phyloP scores from a whole-genome alignment of 1,284 basidiomycete species.

The Fistulinella staudtii region DNA sequence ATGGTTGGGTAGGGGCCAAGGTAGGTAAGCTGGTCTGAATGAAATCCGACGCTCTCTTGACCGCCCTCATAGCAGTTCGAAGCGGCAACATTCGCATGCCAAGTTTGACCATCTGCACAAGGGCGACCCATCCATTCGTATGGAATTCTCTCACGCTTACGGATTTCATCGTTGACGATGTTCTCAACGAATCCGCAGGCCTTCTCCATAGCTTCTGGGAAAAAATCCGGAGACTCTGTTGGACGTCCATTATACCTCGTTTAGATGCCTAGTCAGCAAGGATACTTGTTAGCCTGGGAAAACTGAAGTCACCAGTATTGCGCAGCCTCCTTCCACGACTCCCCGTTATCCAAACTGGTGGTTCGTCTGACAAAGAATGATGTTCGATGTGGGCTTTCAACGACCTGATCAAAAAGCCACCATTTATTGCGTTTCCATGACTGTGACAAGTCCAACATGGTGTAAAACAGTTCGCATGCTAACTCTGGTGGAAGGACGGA shows the following conservation, averaged over 20 bases:
- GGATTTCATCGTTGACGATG: conserved; percentile 73
- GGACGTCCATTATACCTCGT: conserved; percentile 80
- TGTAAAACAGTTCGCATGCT: conserved; percentile 67
- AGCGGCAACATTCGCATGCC: conserved; percentile 89
- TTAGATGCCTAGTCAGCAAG: conserved; percentile 15
- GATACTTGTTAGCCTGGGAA: neutral
- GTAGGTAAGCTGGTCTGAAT: conserved; percentile 77
- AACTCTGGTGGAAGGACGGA: conserved; percentile 68
- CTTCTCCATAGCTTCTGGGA: conserved; percentile 69
- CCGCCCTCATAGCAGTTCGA: conserved; percentile 88
- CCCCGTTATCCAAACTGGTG: conserved; percentile 40
- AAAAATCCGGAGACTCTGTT: conserved; percentile 54
- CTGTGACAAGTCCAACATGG: conserved; percentile 58
- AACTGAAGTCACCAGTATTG: conserved; percentile 53
- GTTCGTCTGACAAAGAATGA: conserved; percentile 65
- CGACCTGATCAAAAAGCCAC: conserved; percentile 79
- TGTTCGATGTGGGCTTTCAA: conserved; percentile 82
- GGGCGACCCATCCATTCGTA: conserved; percentile 73
- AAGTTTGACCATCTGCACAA: conserved; percentile 40
- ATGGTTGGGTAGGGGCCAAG: conserved; percentile 92
- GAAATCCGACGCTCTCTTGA: conserved; percentile 82
- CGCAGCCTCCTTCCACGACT: conserved; percentile 59
- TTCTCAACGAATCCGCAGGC: conserved; percentile 76
- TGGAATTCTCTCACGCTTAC: conserved; percentile 55
- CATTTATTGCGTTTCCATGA: conserved; percentile 75